Conservation (phyloP, 179 eudicot genomes). For the Silene vulgaris region DNA sequence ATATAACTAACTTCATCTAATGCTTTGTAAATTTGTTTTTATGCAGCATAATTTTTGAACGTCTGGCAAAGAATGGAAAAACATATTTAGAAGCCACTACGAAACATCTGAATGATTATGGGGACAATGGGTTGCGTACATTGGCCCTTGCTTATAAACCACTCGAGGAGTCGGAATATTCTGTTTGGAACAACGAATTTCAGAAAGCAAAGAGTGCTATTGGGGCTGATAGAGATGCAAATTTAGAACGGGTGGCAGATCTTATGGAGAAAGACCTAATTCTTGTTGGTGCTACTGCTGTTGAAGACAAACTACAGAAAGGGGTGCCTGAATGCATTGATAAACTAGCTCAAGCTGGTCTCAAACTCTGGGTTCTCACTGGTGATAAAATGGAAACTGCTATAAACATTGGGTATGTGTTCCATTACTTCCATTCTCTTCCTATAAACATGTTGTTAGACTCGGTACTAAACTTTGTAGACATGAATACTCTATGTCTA, state of each 20-base stretch:
- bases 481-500: background rate
- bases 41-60: slow-evolving; percentile 83
- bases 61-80: slow-evolving; percentile 75
- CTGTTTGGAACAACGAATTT: slow-evolving; percentile 80
- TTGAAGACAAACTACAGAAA: slow-evolving; percentile 91
- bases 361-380: slow-evolving; percentile 98
- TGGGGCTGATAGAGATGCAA: slow-evolving; percentile 68
- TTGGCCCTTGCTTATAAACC: slow-evolving; percentile 84
- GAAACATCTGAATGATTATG: slow-evolving; percentile 81
- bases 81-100: slow-evolving; percentile 58
- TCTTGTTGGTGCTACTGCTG: slow-evolving; percentile 97
- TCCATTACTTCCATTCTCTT: background rate
- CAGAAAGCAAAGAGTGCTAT: slow-evolving; percentile 68
- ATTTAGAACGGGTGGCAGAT: slow-evolving; percentile 70
- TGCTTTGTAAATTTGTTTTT: slow-evolving; percentile 8
- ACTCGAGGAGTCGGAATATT: slow-evolving; percentile 70
- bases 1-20: slow-evolving; percentile 1
- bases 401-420: slow-evolving; percentile 83
- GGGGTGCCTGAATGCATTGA: slow-evolving; percentile 99
- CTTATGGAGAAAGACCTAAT: slow-evolving; percentile 80
- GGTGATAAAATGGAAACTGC: slow-evolving; percentile 99
- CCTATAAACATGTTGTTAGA: background rate
- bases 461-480: background rate
- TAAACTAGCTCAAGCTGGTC: slow-evolving; percentile 98
- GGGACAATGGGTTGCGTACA: slow-evolving; percentile 89